Evolutionary conservation across 768 basidiomycete genomes (phyloP).

Genomic region (Boletellus emodensis): DNA sequence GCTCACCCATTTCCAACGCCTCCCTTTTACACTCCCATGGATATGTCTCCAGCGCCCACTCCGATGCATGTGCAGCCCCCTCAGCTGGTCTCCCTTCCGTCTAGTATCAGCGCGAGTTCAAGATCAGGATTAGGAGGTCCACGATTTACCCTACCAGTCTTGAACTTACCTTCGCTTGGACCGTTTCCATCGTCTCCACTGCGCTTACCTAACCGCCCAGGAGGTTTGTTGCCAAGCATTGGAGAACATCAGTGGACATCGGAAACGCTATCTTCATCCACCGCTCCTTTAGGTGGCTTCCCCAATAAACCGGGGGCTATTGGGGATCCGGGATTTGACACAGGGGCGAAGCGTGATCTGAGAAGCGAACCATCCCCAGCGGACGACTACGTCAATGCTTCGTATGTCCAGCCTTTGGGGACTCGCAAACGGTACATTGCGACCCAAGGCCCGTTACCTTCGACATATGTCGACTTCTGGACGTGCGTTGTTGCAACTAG

Average conservation of each 20-base stretch:
- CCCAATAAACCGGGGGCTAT: not conserved
- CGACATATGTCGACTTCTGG: constrained; percentile 94
- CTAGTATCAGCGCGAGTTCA: not conserved
- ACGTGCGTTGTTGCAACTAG: constrained; percentile 52
- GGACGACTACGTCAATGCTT: constrained; percentile 95
- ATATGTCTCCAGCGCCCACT: constrained; percentile 8
- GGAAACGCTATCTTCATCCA: constrained; percentile 1
- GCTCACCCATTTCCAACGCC: constrained; percentile 19
- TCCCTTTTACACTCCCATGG: constrained; percentile 30
- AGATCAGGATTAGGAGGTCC: constrained; percentile 5
- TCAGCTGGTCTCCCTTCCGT: constrained; percentile 3
- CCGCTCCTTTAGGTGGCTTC: not conserved
- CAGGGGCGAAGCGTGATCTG: constrained; percentile 2
- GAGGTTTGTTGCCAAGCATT: constrained; percentile 14
- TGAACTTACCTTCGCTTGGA: too few species aligned
- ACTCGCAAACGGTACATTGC: constrained; percentile 87
- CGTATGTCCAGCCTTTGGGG: constrained; percentile 82
- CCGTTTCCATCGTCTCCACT: constrained; percentile 12
- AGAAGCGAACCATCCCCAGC: constrained; percentile 37
- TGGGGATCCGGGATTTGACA: not conserved
- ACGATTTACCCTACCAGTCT: constrained; percentile 1
- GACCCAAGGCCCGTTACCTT: constrained; percentile 89
- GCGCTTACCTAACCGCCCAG: constrained; percentile 15
- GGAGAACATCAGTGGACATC: constrained; percentile 9
- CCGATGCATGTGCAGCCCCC: constrained; percentile 14